Percentiles rank a stretch among this genome's conserved stretches.
Evolutionary conservation across 2,329 filamentous ascomycete genomes (phyloP).

Genomic region (Cytospora mali): DNA sequence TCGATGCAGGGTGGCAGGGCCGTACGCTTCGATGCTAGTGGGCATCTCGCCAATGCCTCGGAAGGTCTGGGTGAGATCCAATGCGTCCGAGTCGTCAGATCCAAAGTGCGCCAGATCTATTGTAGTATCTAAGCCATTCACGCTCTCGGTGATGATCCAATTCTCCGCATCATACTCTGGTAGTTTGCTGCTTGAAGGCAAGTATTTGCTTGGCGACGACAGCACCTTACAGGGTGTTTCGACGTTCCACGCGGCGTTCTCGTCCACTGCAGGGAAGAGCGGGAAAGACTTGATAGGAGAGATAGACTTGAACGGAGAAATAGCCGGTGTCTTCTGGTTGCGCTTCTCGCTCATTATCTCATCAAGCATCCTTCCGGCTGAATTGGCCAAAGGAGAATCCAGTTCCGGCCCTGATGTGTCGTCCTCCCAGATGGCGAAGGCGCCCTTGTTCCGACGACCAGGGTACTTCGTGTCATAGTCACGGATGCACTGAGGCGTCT

Average conservation of each 20-base stretch:
- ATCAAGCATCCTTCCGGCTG: constrained; percentile 27
- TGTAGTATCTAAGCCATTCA: constrained; percentile 10
- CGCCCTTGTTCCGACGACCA: constrained; percentile 21
- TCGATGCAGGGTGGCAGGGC: constrained; percentile 25
- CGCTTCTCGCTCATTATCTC: constrained; percentile 28
- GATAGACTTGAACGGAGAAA: constrained; percentile 19
- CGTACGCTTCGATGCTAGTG: constrained; percentile 21
- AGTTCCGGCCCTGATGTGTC: constrained; percentile 19
- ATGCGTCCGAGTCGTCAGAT: constrained; percentile 19
- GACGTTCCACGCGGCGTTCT: constrained; percentile 39
- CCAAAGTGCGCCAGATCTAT: constrained; percentile 23
- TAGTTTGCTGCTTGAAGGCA: constrained; percentile 37
- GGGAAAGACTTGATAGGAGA: constrained; percentile 26
- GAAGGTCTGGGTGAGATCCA: constrained; percentile 28
- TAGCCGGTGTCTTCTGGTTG: constrained; percentile 23
- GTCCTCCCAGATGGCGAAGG: constrained; percentile 27
- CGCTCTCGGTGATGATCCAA: constrained; percentile 18
- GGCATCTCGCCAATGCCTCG: constrained; percentile 27
- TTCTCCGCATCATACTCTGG: constrained; percentile 27
- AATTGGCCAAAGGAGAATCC: constrained; percentile 27
- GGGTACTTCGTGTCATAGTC: constrained; percentile 27
- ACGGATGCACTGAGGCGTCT: constrained; percentile 26
- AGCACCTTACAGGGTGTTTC: constrained; percentile 63
- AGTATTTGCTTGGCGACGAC: constrained; percentile 56
- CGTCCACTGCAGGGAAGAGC: constrained; percentile 41